Conservation (phyloP, 192 early-diverging fungal genomes). For the Gryganskiella cystojenkinii region DNA sequence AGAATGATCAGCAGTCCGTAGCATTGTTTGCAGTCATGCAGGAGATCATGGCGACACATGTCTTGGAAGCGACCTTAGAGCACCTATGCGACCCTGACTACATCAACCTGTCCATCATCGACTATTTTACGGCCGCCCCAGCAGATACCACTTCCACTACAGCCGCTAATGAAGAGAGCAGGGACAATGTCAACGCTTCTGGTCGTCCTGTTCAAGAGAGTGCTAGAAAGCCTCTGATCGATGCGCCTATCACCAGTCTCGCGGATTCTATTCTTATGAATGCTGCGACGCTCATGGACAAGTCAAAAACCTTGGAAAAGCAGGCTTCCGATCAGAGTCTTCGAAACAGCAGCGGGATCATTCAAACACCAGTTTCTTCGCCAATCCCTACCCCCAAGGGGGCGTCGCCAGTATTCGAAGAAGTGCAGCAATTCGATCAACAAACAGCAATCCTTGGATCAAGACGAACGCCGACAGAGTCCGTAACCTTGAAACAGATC, state of each 20-base stretch:
- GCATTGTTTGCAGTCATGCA: slow-evolving; percentile 58
- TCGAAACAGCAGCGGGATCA: too few species aligned
- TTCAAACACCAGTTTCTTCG: neutral
- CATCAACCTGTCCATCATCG: slow-evolving; percentile 61
- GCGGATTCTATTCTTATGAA: slow-evolving; percentile 47
- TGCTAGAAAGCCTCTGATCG: neutral
- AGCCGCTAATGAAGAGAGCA: neutral
- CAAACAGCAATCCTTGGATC: too few species aligned
- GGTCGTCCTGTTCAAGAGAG: neutral
- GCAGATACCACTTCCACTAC: neutral
- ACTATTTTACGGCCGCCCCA: slow-evolving; percentile 44
- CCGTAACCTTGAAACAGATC: slow-evolving; percentile 18
- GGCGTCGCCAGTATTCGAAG: neutral
- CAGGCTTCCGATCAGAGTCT: slow-evolving; percentile 3
- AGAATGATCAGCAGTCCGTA: slow-evolving; percentile 49
- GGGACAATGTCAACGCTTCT: neutral
- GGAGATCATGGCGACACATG: slow-evolving; percentile 60
- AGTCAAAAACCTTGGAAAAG: slow-evolving; percentile 12
- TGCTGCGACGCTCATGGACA: slow-evolving; percentile 40
- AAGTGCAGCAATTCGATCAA: neutral
- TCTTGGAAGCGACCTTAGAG: slow-evolving; percentile 57
- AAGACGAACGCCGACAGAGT: neutral
- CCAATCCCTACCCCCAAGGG: slow-evolving; percentile 7
- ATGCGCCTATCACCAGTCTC: slow-evolving; percentile 29
- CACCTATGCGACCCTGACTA: slow-evolving; percentile 63